Evolutionary conservation across 768 basidiomycete genomes (phyloP).

Genomic region (Rhodotorula babjevae): DNA sequence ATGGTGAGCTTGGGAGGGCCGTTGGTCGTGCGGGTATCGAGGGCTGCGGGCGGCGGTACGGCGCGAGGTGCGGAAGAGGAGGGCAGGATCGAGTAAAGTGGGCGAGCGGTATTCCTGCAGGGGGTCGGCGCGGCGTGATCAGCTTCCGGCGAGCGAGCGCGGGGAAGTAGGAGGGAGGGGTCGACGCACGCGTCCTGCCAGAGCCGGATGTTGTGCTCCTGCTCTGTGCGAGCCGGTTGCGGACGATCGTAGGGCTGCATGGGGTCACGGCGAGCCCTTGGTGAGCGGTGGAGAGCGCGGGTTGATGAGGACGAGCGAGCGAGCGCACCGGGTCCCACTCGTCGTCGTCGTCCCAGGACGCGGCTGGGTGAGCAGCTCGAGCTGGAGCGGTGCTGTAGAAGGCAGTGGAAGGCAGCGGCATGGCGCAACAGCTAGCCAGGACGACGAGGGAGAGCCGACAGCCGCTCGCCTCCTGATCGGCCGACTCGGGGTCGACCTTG

Average conservation of each 20-base stretch:
- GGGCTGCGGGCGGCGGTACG: constrained; percentile 7
- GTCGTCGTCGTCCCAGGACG: constrained; percentile 7
- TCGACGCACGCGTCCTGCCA: constrained; percentile 24
- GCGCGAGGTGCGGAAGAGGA: background rate
- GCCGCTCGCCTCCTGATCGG: too few relatives aligned
- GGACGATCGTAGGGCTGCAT: constrained; percentile 14
- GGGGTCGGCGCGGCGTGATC: background rate
- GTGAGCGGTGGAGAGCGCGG: too few relatives aligned
- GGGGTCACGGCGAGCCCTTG: background rate
- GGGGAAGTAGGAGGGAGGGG: background rate
- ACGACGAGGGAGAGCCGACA: too few relatives aligned
- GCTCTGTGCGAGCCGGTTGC: background rate
- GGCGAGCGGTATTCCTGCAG: constrained; percentile 5
- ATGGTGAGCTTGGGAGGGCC: constrained; percentile 23
- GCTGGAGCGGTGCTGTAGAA: too few relatives aligned
- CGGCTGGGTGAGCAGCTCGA: background rate
- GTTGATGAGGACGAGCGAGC: background rate
- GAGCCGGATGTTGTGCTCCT: constrained; percentile 5
- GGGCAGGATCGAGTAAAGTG: constrained; percentile 15
- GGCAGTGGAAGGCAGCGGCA: constrained; percentile 1
- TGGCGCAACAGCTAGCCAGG: background rate
- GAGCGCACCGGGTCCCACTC: constrained; percentile 18
- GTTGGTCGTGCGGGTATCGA: constrained; percentile 18
- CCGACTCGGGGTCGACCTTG: too few relatives aligned
- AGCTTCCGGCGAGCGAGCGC: background rate